Base-by-base conservation (phyloP, 2,329 filamentous ascomycete genomes). In the Phyllachora maydis region DNA sequence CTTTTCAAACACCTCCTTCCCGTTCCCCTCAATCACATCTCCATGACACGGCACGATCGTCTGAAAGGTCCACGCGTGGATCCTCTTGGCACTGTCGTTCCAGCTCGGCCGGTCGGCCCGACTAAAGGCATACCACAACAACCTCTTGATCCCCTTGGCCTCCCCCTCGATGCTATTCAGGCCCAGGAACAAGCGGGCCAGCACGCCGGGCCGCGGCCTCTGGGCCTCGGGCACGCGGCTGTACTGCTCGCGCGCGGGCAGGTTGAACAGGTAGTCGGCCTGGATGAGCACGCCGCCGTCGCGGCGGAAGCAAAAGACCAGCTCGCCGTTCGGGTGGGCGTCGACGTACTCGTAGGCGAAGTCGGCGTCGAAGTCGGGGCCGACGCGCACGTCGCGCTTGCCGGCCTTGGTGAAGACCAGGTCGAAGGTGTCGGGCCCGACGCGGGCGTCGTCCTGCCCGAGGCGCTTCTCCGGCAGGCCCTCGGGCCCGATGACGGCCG, bases 31-130 rank as follows among this genome's bases (percentile, higher is more conserved):
- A 33, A 95, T 69, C 10, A 77, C 71, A 50, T 98, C 88, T 6
- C 88, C 88, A 48, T 98, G 88, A 44, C 85, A 95, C 1, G 85
- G 82, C 29, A 98, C 70, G 23, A 95, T 58, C 18, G 70, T 70
- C 32, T 73, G 65, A 42, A 93, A 92, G 28, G 85, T 73, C 85
- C 85, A 98, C 26, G 47, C 43, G 25, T 68, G 56, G 31, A 95
- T 85, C 29, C 60, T 59, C 34, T 47, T 51, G 19, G 81, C 51
- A 35, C 73, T 82, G 31, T 66, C 56, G 32, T 69, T 70, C 46
- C 82, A 90, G 9, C 65, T 69, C 4, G 47, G 33, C 15, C 77
- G 56, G 46, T 93, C 65, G 18, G 50, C 54, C 14, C 36, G 27
- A 37, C 46, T 71, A 15, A 67, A 45, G 2, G 57, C 52, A 46